Evolutionary conservation across 148 eudicot species (phyloP).

Genomic region (Polygonum aviculare): DNA sequence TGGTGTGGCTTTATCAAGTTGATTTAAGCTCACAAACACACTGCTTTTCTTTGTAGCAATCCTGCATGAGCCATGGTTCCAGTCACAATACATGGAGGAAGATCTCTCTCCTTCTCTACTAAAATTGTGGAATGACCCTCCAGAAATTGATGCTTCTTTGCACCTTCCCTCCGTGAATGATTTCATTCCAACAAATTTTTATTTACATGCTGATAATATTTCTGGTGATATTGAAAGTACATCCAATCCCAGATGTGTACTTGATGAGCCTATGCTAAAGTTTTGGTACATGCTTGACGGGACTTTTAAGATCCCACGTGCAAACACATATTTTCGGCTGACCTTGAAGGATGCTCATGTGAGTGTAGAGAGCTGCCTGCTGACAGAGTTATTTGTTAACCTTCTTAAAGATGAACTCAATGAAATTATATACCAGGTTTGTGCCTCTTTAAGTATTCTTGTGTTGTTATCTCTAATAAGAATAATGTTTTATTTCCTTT

Average conservation of each 20-base stretch:
- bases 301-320: slow-evolving; percentile 88
- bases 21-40: not conserved
- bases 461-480: not conserved
- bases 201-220: slow-evolving; percentile 48
- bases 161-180: slow-evolving; percentile 85
- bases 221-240: slow-evolving; percentile 24
- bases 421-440: slow-evolving; percentile 85
- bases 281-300: slow-evolving; percentile 89
- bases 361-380: slow-evolving; percentile 49
- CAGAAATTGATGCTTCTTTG: slow-evolving; percentile 54
- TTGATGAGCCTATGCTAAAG: slow-evolving; percentile 76
- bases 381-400: slow-evolving; percentile 79
- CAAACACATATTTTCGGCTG: slow-evolving; percentile 87
- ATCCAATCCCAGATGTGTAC: slow-evolving; percentile 61
- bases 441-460: slow-evolving; percentile 11
- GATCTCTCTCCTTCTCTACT: slow-evolving; percentile 52
- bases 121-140: slow-evolving; percentile 74
- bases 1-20: not conserved
- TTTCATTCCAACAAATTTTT: slow-evolving; percentile 74
- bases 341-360: slow-evolving; percentile 63
- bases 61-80: slow-evolving; percentile 86
- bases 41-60: slow-evolving; percentile 34
- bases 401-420: slow-evolving; percentile 93
- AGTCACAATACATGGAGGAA: slow-evolving; percentile 69
- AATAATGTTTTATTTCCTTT: not conserved